A percentile compares a stretch with the other conserved stretches of the same genome.
Conservation (phyloP, 163 green algal genomes). For the Scenedesmus sp. region DNA sequence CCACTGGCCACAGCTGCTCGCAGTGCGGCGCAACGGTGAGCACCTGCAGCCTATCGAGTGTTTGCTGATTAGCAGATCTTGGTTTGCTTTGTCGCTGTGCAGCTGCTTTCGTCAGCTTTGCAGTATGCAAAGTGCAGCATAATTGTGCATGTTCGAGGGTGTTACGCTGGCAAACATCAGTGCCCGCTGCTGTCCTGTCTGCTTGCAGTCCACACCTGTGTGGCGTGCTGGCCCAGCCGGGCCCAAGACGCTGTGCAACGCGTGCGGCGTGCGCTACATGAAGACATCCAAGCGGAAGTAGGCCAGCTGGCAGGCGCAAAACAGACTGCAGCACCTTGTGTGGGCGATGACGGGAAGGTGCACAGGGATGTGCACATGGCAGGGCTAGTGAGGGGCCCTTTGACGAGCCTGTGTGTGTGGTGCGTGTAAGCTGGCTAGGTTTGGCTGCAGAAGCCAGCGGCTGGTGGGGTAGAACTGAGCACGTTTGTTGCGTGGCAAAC, state of each 20-base stretch:
- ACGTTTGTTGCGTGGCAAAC: not conserved
- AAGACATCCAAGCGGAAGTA: constrained; percentile 40
- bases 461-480: not conserved
- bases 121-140: not conserved
- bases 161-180: not conserved
- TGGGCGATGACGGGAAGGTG: not conserved
- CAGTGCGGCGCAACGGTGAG: constrained; percentile 48
- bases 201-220: constrained; percentile 83
- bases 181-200: not conserved
- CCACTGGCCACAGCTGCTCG: constrained; percentile 24
- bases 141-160: not conserved
- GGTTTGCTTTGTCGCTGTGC: not conserved
- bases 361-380: not conserved
- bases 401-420: not conserved
- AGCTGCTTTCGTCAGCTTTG: not conserved
- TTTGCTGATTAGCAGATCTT: not conserved
- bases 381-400: not conserved
- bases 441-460: constrained; percentile 4
- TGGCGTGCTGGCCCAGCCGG: constrained; percentile 92
- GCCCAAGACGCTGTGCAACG: constrained; percentile 94
- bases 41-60: not conserved
- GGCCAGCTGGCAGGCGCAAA: not conserved
- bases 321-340: not conserved
- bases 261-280: constrained; percentile 89
- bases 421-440: not conserved